A percentile compares a stretch with the other conserved stretches of the same genome.
Conservation (phyloP, 1,284 basidiomycete species). For the Fomitopsis schrenkii region DNA sequence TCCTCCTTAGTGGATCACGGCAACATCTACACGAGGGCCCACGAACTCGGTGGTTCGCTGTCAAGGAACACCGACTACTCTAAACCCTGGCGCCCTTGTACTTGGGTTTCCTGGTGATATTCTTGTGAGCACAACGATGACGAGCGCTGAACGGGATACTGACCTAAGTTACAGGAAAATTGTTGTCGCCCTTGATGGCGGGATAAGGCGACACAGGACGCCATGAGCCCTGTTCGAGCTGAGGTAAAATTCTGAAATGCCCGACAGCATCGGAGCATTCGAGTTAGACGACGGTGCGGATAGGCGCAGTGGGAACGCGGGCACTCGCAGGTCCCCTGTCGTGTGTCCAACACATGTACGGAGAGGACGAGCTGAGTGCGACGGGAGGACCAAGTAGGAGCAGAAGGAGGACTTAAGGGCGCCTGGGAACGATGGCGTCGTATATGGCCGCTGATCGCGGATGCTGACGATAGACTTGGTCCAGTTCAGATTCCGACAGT, state of each 20-base stretch:
- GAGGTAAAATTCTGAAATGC: neutral
- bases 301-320: neutral
- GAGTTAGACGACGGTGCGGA: neutral
- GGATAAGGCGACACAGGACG: constrained; percentile 1
- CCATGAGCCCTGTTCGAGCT: neutral
- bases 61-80: neutral
- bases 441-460: constrained; percentile 4
- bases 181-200: neutral
- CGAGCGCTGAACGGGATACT: neutral
- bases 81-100: neutral
- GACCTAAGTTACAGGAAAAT: neutral
- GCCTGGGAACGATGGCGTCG: neutral
- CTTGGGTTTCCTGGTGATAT: neutral
- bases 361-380: neutral
- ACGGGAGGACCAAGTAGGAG: neutral
- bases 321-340: neutral
- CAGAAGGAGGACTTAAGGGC: neutral
- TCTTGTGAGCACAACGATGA: neutral
- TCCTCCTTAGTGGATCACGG: neutral
- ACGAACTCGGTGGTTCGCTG: neutral
- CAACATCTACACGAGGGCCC: neutral
- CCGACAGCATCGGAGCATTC: neutral
- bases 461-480: constrained; percentile 6
- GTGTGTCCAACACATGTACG: neutral
- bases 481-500: neutral